A percentile compares a stretch with the other conserved stretches of the same genome.
Conservation (phyloP, 2,329 filamentous ascomycete species). For the Leptographium procerum region DNA sequence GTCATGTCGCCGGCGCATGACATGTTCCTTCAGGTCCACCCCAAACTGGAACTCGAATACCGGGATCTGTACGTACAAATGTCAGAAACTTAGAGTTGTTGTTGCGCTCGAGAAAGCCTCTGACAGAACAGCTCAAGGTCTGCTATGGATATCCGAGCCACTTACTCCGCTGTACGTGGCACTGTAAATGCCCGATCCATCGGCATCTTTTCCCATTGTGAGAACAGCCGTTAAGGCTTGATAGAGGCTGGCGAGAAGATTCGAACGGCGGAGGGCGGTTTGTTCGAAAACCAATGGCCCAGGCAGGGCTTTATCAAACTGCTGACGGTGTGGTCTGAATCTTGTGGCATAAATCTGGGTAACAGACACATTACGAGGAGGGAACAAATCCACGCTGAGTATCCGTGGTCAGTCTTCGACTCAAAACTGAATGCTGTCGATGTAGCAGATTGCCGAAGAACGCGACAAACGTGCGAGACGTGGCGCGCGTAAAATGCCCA, state of each 20-base stretch:
- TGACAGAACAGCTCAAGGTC: background rate
- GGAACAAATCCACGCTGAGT: background rate
- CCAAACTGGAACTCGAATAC: conserved; percentile 90
- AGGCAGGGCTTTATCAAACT: background rate
- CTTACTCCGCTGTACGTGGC: conserved; percentile 59
- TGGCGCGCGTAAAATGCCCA: background rate
- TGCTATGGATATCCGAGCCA: conserved; percentile 10
- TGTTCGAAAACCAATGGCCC: background rate
- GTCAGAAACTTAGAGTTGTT: conserved; percentile 4
- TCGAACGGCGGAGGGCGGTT: background rate
- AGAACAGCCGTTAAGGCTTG: background rate
- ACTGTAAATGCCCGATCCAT: conserved; percentile 47
- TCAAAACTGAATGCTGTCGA: background rate
- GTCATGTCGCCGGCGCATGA: conserved; percentile 88
- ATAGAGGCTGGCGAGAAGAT: background rate
- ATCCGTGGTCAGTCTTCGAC: background rate
- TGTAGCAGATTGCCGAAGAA: background rate
- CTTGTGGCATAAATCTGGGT: background rate
- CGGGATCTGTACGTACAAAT: conserved; percentile 53
- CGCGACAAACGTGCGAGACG: background rate
- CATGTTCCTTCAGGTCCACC: conserved; percentile 67
- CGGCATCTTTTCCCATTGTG: conserved; percentile 34
- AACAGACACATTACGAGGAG: background rate
- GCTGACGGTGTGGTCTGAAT: background rate
- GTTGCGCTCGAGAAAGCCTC: background rate